phyloP scores from a whole-genome alignment of 495 filamentous ascomycete genomes.

The Podospora pseudoanserina region DNA sequence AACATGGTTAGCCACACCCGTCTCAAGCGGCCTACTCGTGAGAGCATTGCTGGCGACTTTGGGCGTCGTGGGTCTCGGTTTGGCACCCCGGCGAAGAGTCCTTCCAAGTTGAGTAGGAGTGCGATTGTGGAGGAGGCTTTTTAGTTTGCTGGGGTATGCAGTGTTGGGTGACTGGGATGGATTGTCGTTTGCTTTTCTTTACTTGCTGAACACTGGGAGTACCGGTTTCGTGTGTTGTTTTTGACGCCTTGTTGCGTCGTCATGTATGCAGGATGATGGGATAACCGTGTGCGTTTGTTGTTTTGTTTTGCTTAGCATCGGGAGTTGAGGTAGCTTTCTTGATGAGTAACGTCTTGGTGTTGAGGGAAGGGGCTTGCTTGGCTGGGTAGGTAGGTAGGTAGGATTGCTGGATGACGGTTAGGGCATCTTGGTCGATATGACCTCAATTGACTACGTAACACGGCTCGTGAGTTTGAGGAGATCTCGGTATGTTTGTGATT shows the following conservation, averaged over 20 bases:
- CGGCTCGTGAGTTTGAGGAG: neutral
- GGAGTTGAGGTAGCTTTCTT: constrained; percentile 7
- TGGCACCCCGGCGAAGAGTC: constrained; percentile 42
- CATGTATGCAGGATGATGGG: neutral
- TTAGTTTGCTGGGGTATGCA: neutral
- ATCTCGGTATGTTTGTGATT: neutral
- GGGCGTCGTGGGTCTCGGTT: neutral
- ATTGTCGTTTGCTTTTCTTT: neutral
- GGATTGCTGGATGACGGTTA: neutral
- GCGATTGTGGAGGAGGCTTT: constrained; percentile 57
- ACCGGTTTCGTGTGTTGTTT: neutral
- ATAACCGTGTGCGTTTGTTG: neutral
- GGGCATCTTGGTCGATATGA: neutral
- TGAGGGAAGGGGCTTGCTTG: neutral
- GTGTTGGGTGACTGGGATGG: neutral
- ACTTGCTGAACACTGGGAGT: neutral
- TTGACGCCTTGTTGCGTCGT: neutral
- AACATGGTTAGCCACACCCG: constrained; percentile 88
- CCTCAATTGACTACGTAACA: neutral
- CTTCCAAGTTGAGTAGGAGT: constrained; percentile 61
- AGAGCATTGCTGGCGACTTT: constrained; percentile 72
- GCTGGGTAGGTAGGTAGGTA: neutral
- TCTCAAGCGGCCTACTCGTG: constrained; percentile 83
- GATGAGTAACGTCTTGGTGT: neutral
- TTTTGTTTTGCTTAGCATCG: neutral